Percentiles rank a stretch among this genome's conserved stretches.
Conservation (phyloP, 768 basidiomycete genomes). For the Kwoniella sp. region DNA sequence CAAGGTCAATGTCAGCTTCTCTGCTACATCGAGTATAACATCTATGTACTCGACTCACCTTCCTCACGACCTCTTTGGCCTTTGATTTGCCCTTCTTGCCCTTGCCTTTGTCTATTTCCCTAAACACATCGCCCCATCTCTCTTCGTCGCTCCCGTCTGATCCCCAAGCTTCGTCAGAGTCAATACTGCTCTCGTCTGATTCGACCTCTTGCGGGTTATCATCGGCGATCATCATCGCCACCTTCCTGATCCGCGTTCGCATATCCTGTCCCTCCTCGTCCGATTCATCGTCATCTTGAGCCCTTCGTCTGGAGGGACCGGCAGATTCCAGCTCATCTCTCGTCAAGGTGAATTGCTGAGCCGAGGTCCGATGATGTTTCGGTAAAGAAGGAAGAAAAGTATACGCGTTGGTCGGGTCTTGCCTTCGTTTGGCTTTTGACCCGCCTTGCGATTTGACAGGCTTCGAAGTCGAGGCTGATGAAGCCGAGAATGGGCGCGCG, state of each 20-base stretch:
- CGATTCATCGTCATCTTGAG: constrained; percentile 46
- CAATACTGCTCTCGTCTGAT: constrained; percentile 55
- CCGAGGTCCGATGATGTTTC: constrained; percentile 45
- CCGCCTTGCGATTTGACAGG: constrained; percentile 4
- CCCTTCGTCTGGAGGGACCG: constrained; percentile 23
- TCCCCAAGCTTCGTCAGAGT: constrained; percentile 57
- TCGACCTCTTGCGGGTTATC: constrained; percentile 48
- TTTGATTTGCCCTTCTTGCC: constrained; percentile 41
- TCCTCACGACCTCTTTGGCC: constrained; percentile 43
- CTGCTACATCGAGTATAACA: not conserved
- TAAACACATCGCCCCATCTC: constrained; percentile 55
- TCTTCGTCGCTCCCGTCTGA: constrained; percentile 56
- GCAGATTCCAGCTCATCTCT: constrained; percentile 35
- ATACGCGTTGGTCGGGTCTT: constrained; percentile 41
- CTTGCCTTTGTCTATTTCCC: constrained; percentile 44
- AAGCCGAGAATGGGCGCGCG: constrained; percentile 28
- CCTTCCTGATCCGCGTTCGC: constrained; percentile 49
- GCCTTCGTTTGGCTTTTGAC: constrained; percentile 17
- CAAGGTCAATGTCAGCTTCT: too few relatives aligned
- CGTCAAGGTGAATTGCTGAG: constrained; percentile 31
- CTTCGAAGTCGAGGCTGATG: constrained; percentile 17
- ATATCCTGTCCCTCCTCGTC: constrained; percentile 55
- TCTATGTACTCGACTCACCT: constrained; percentile 30
- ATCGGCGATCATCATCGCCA: constrained; percentile 55
- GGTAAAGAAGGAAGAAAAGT: constrained; percentile 46